Evolutionary conservation across 2,329 filamentous ascomycete genomes (phyloP), one percentile per base, ranked within the genome.

Genomic region (Hypoxylon sp.): DNA sequence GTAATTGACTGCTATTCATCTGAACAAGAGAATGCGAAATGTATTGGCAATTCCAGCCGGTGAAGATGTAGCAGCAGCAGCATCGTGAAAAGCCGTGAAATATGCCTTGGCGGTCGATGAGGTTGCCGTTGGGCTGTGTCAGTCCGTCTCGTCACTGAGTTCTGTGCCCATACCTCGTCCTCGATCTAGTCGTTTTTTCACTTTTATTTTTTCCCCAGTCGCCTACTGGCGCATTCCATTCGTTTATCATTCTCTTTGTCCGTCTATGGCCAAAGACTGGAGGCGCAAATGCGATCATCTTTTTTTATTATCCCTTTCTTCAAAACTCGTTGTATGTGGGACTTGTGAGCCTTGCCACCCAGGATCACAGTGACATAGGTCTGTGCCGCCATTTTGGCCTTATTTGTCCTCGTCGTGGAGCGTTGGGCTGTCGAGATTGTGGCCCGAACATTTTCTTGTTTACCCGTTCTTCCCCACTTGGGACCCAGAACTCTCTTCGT

Each of bases 401-500:
- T 69, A 64, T 62, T 62, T 67, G 59, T 53, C 56, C 27, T 65
- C 61, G 31, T 64, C 63, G 55, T 69, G 68, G 59, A 59, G 46
- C 61, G 54, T 71, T 70, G 66, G 71, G 69, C 64, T 66, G 60
- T 66, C 64, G 58, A 66, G 46, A 66, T 73, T 70, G 62, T 68
- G 61, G 69, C 69, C 71, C 60, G 66, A 71, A 69, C 54, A 58
- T 60, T 71, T 61, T 72, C 66, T 66, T 71, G 53, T 73, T 73
- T 72, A 70, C 71, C 64, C 59, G 66, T 68, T 68, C 66, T 69
- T 70, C 56, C 56, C 69, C 62, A 67, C 60, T 62, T 57, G 14
- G 37, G 64, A 50, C 59, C 64, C 63, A 70, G 62, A 65, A 50
- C 49, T 31, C 35, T 57, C 51, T 62, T 31, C 59, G 33, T 44